Evolutionary conservation across 1,284 basidiomycete species (phyloP).

Genomic region (Sporisorium iseilematis-ciliati): DNA sequence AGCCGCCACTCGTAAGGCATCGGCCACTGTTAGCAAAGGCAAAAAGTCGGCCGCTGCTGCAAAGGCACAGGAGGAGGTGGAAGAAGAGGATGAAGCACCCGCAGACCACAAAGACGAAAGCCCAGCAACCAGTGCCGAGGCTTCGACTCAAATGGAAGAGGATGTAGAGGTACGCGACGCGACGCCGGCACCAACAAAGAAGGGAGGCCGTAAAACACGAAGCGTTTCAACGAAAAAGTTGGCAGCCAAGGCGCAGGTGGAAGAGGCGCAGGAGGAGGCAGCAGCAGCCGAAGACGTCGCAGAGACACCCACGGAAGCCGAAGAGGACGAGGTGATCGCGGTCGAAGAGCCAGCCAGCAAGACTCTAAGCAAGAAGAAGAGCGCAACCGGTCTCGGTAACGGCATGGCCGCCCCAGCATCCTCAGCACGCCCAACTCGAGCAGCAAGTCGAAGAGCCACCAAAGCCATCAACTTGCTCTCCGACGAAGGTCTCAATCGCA

Average conservation of each 20-base stretch:
- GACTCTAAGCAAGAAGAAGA: slow-evolving; percentile 35
- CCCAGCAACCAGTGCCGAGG: neutral
- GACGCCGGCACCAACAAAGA: slow-evolving; percentile 14
- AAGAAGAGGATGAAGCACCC: slow-evolving; percentile 1
- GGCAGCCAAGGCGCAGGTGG: slow-evolving; percentile 12
- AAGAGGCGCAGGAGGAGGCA: slow-evolving; percentile 15
- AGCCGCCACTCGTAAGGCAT: slow-evolving; percentile 29
- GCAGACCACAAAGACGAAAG: neutral
- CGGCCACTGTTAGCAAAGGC: slow-evolving; percentile 23
- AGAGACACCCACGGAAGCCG: neutral
- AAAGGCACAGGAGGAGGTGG: slow-evolving; percentile 12
- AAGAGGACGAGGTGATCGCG: slow-evolving; percentile 7
- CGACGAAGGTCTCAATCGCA: slow-evolving; percentile 41
- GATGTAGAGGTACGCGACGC: slow-evolving; percentile 14
- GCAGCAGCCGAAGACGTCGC: neutral
- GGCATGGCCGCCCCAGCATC: slow-evolving; percentile 15
- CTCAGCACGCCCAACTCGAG: slow-evolving; percentile 26
- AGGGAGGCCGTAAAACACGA: slow-evolving; percentile 30
- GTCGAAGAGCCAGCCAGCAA: slow-evolving; percentile 19
- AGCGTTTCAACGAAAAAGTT: slow-evolving; percentile 29
- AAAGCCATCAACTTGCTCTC: slow-evolving; percentile 36
- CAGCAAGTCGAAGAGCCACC: slow-evolving; percentile 44
- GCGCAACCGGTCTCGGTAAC: slow-evolving; percentile 31
- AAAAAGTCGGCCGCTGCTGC: slow-evolving; percentile 19
- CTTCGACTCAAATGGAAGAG: neutral